Base-by-base conservation (phyloP, 148 eudicot genomes). In the Linanthus parryae region DNA sequence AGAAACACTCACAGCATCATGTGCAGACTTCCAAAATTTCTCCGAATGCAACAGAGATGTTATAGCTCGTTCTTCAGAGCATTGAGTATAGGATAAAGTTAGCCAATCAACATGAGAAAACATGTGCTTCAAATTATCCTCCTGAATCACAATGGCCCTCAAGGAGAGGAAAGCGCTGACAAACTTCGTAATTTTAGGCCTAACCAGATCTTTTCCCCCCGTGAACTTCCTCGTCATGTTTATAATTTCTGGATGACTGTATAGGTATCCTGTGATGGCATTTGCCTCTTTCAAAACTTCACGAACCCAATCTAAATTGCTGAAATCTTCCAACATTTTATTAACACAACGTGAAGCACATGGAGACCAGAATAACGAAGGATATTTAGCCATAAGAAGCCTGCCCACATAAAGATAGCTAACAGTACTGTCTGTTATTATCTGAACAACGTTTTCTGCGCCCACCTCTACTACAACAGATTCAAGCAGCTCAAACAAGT, bases 321-420 rank as follows among this genome's bases (percentile, higher is more conserved):
- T 37, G 13, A 72, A 45, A 52, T 72, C 77, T 62, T 72, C 65
- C 59, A 67, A 51, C 15, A 73, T 73, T 30, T 48, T 58, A 33
- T 49, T 63, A 39, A 73, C 28, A 59, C 73, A 73, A 67, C 48
- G 51, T 36, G 69, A 73, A 38, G 77, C 69, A 59, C 73, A 67
- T n/a, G 77, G 73, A 42, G 69, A 67, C 73, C 77, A 73, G 33
- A 73, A 73, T 26, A 73, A 20, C 21, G 77, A 62, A 48, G 73
- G 44, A 39, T 73, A 67, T 60, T 73, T 73, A 5, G 67, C 48
- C 72, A 63, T 73, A 20, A 73, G 66, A 67, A 73, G 77, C 59
- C 59, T 63, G 42, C 77, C 77, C 5, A 56, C 73, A 51, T 52
- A 62, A 4, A 59, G 52, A 44, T 48, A 73, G 37, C 66, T 36